These are phyloP conservation scores for Monotropa hypopitys DNA, from an alignment of 179 eudicot species.

Conservation along the genomic window DNA sequence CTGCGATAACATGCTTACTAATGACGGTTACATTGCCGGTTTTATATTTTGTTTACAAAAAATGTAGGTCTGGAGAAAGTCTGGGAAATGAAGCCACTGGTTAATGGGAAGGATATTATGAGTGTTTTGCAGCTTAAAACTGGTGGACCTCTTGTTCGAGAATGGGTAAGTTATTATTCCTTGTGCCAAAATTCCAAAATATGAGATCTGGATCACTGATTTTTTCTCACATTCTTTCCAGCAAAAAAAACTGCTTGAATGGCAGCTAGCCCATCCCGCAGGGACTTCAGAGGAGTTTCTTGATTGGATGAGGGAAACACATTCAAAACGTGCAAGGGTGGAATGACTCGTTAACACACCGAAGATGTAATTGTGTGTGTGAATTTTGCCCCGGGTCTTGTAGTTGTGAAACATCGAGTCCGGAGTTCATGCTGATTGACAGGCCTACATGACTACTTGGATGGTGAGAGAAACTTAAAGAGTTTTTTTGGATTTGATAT, in stretches of 20 bases:
- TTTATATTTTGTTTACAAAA: neutral
- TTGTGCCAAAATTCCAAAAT: neutral
- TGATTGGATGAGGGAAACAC: constrained; percentile 61
- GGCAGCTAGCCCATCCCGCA: constrained; percentile 79
- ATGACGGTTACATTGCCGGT: neutral
- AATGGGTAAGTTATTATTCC: constrained; percentile 45
- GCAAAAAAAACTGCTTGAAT: constrained; percentile 65
- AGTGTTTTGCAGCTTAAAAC: constrained; percentile 48
- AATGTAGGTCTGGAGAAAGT: constrained; percentile 53
- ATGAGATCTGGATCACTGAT: neutral
- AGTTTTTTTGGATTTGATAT: too few relatives aligned
- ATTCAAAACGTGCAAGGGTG: constrained; percentile 51
- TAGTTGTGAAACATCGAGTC: neutral
- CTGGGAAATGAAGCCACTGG: constrained; percentile 73
- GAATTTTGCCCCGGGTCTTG: neutral
- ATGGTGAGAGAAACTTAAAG: neutral
- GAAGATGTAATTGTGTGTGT: neutral
- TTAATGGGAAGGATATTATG: constrained; percentile 82
- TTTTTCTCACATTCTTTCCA: constrained; percentile 12
- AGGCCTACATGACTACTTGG: neutral
- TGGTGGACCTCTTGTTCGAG: constrained; percentile 54
- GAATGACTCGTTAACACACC: constrained; percentile 11
- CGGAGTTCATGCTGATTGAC: neutral
- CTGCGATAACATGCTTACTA: neutral
- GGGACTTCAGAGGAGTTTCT: constrained; percentile 61